These are phyloP conservation scores for Prunus persica DNA, from an alignment of 306 rosid species.

Conservation along the genomic window DNA sequence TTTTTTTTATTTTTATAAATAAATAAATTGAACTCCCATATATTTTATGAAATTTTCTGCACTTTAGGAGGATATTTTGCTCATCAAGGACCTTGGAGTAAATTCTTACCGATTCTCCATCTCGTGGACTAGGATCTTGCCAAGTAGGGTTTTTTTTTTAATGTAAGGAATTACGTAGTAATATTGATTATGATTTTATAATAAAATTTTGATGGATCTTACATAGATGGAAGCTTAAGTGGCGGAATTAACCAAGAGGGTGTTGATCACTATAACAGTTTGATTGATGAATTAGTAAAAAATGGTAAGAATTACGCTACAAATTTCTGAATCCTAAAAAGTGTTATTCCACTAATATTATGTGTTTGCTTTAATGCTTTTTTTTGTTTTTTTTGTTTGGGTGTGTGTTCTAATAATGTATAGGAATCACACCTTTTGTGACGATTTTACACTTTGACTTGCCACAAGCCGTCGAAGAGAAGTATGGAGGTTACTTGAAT, in stretches of 20 bases:
- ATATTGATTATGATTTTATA: not conserved
- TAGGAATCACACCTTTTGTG: constrained; percentile 40
- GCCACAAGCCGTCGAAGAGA: constrained; percentile 36
- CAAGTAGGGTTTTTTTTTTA: constrained; percentile 15
- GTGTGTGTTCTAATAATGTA: not conserved
- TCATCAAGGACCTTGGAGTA: constrained; percentile 24
- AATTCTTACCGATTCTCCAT: constrained; percentile 36
- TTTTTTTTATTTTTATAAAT: not conserved
- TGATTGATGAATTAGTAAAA: constrained; percentile 21
- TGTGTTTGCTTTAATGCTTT: not conserved
- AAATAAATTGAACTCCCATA: not conserved
- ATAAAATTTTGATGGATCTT: not conserved
- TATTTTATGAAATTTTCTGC: not conserved
- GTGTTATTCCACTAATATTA: not conserved
- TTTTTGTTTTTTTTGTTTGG: too few species aligned
- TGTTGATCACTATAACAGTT: constrained; percentile 20
- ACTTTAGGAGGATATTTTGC: constrained; percentile 31
- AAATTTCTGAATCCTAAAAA: not conserved
- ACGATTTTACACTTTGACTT: constrained; percentile 34
- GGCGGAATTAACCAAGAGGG: constrained; percentile 33
- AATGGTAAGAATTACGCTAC: constrained; percentile 5
- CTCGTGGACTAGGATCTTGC: constrained; percentile 41
- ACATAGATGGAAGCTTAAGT: constrained; percentile 22
- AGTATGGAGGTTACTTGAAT: constrained; percentile 36
- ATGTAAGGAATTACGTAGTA: not conserved